Conservation (phyloP, 768 basidiomycete species). For the Tubosaeta sp. region DNA sequence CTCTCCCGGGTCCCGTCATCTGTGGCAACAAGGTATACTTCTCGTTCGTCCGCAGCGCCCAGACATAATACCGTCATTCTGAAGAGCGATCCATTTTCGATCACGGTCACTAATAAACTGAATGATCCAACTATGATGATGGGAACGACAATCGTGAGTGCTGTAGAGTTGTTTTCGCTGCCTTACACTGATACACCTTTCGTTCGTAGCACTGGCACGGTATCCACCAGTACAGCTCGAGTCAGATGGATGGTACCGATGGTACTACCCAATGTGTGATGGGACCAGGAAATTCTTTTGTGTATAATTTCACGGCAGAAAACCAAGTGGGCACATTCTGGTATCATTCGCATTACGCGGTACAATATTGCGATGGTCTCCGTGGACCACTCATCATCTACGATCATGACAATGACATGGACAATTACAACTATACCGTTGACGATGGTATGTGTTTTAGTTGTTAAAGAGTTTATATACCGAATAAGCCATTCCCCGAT, state of each 20-base stretch:
- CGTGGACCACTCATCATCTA: slow-evolving; percentile 44
- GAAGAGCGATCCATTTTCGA: slow-evolving; percentile 16
- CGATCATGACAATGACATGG: slow-evolving; percentile 28
- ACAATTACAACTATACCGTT: slow-evolving; percentile 11
- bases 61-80: not conserved
- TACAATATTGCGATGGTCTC: slow-evolving; percentile 38
- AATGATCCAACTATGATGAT: slow-evolving; percentile 16
- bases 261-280: slow-evolving; percentile 42
- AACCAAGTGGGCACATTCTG: slow-evolving; percentile 39
- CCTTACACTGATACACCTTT: not conserved
- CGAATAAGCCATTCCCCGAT: not conserved
- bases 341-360: slow-evolving; percentile 25
- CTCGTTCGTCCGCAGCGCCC: not conserved
- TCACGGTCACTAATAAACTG: slow-evolving; percentile 16
- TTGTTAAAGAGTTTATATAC: too few relatives aligned
- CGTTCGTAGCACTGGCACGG: slow-evolving; percentile 29
- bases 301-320: slow-evolving; percentile 32
- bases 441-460: slow-evolving; percentile 18
- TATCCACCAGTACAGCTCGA: slow-evolving; percentile 19
- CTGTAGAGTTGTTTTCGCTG: not conserved
- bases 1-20: slow-evolving; percentile 39
- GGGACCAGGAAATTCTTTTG: slow-evolving; percentile 29
- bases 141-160: slow-evolving; percentile 22
- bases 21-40: slow-evolving; percentile 33
- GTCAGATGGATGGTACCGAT: slow-evolving; percentile 29